Conservation (phyloP, 306 rosid genomes). For the Trifolium subterraneum region DNA sequence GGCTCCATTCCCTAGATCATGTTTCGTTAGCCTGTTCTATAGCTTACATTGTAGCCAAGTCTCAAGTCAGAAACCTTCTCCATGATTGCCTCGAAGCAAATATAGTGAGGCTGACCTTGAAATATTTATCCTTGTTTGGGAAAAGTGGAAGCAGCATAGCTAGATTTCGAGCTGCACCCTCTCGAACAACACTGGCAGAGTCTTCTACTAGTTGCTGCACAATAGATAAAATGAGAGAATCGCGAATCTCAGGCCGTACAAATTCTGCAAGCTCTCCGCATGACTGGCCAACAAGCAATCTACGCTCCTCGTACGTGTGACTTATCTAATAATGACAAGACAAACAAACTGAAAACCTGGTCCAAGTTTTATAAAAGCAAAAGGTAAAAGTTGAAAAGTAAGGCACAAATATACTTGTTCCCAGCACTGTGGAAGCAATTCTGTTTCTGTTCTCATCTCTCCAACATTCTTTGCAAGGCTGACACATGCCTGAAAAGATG, state of each 20-base stretch:
- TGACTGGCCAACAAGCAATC: conserved; percentile 97
- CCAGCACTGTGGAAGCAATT: conserved; percentile 99
- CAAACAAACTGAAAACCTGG: conserved; percentile 39
- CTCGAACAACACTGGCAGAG: conserved; percentile 92
- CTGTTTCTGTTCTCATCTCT: conserved; percentile 98
- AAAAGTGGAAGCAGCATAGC: conserved; percentile 94
- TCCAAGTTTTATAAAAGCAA: conserved; percentile 33
- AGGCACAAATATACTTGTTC: conserved; percentile 75
- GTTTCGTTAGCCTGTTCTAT: conserved; percentile 81
- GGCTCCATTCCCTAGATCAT: conserved; percentile 91
- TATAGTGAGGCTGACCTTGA: conserved; percentile 99
- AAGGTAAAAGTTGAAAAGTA: conserved; percentile 34
- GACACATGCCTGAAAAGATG: conserved; percentile 83
- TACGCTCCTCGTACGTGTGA: conserved; percentile 97
- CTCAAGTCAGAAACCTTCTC: conserved; percentile 99
- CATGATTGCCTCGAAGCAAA: conserved; percentile 99
- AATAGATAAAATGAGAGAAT: conserved; percentile 94
- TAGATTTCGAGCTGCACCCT: conserved; percentile 93
- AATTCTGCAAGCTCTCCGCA: conserved; percentile 95
- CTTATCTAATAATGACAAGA: conserved; percentile 67
- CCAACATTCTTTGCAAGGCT: conserved; percentile 93
- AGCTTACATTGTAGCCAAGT: conserved; percentile 99
- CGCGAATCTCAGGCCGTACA: conserved; percentile 96
- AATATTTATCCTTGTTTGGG: conserved; percentile 93
- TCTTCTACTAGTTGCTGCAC: conserved; percentile 93